A percentile compares a stretch with the other conserved stretches of the same genome.
Conservation (phyloP, 1,284 basidiomycete species). For the Tilletia indica region DNA sequence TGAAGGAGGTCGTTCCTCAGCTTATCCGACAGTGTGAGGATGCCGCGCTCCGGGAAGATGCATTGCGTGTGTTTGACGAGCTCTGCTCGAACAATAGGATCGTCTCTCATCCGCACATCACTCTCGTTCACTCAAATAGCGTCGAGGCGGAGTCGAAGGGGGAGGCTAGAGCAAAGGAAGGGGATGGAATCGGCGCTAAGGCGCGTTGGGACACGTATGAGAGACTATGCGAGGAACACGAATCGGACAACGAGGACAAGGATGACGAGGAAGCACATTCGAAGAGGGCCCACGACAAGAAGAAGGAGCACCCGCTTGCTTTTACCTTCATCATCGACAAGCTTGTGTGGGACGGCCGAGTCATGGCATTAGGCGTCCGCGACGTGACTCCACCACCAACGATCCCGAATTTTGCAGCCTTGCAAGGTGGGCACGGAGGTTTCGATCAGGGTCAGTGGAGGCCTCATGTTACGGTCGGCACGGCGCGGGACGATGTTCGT, state of each 20-base stretch:
- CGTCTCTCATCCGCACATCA: slow-evolving; percentile 72
- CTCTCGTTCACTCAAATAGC: slow-evolving; percentile 68
- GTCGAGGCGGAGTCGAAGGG: slow-evolving; percentile 17
- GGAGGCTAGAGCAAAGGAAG: slow-evolving; percentile 24
- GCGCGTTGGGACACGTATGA: slow-evolving; percentile 25
- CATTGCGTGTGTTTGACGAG: slow-evolving; percentile 22
- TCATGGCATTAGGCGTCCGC: slow-evolving; percentile 65
- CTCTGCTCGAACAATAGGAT: slow-evolving; percentile 61
- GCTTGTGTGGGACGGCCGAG: slow-evolving; percentile 73
- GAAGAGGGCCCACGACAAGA: neutral
- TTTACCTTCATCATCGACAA: slow-evolving; percentile 63
- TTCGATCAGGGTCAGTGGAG: slow-evolving; percentile 36
- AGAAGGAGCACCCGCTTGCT: slow-evolving; percentile 60
- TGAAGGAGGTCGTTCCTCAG: slow-evolving; percentile 21
- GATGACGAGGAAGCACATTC: neutral
- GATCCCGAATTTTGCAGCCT: slow-evolving; percentile 16
- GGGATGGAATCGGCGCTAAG: slow-evolving; percentile 51
- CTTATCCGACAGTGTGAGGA: neutral
- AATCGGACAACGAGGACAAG: neutral
- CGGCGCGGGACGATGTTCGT: slow-evolving; percentile 61
- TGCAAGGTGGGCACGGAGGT: slow-evolving; percentile 18
- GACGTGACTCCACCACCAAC: slow-evolving; percentile 2
- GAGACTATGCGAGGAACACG: slow-evolving; percentile 18
- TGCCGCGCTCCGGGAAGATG: neutral
- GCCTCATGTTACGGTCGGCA: slow-evolving; percentile 88